These are phyloP conservation scores for Monilinia fructicola DNA, from an alignment of 2,329 filamentous ascomycete species.

Conservation along the genomic window DNA sequence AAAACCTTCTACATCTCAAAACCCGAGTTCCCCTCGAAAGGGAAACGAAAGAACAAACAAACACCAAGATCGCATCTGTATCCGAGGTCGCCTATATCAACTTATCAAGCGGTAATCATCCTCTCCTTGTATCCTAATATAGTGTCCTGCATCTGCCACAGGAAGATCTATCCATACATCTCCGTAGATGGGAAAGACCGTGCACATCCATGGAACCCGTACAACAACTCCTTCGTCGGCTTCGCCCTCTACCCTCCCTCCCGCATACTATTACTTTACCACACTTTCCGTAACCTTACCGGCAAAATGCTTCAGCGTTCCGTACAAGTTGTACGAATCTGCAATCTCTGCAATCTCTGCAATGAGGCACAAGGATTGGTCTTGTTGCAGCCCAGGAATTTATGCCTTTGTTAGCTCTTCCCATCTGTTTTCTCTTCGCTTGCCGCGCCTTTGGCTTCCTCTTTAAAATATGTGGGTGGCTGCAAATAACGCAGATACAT, in stretches of 20 bases:
- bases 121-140: slow-evolving; percentile 1
- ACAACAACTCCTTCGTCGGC: slow-evolving; percentile 2
- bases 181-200: background rate
- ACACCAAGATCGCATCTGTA: background rate
- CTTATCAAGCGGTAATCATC: background rate
- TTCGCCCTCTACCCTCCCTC: slow-evolving; percentile 3
- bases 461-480: background rate
- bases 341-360: slow-evolving; percentile 20
- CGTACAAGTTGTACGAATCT: slow-evolving; percentile 15
- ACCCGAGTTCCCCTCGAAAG: too few species aligned
- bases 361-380: slow-evolving; percentile 3
- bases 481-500: background rate
- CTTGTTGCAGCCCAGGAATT: slow-evolving; percentile 7
- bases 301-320: slow-evolving; percentile 2
- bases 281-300: slow-evolving; percentile 5
- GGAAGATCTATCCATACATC: slow-evolving; percentile 5
- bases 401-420: background rate
- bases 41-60: too few species aligned
- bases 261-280: slow-evolving; percentile 2
- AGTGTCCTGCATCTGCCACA: slow-evolving; percentile 3
- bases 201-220: slow-evolving; percentile 4
- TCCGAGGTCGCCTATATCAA: slow-evolving; percentile 13
- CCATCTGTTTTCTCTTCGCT: background rate
- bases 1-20: background rate
- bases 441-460: background rate